These are phyloP conservation scores for Malbranchea zuffiana DNA, from an alignment of 2,329 filamentous ascomycete genomes.

Conservation along the genomic window DNA sequence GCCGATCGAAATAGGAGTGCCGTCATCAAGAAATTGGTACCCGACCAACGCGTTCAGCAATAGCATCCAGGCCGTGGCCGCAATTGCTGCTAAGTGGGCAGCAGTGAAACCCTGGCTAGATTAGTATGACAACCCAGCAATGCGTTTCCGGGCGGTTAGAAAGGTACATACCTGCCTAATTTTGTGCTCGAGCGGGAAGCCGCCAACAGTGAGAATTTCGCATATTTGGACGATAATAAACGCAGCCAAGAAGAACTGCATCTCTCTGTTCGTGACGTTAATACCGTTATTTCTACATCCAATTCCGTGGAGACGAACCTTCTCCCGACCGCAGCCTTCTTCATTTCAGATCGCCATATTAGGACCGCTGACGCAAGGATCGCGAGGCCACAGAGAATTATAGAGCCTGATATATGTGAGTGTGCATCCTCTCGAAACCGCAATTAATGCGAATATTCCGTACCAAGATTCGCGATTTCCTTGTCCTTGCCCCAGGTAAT, in stretches of 20 bases:
- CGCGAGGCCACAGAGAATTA: slow-evolving; percentile 67
- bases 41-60: slow-evolving; percentile 87
- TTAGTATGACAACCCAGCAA: background rate
- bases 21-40: slow-evolving; percentile 88
- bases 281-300: background rate
- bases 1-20: slow-evolving; percentile 70
- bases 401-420: slow-evolving; percentile 53
- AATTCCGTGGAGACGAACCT: slow-evolving; percentile 44
- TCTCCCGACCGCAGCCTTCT: slow-evolving; percentile 86
- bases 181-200: slow-evolving; percentile 61
- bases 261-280: slow-evolving; percentile 55
- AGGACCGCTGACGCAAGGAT: slow-evolving; percentile 58
- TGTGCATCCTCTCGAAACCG: background rate
- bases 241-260: slow-evolving; percentile 82
- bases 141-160: background rate
- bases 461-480: slow-evolving; percentile 73
- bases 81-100: slow-evolving; percentile 80
- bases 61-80: slow-evolving; percentile 79
- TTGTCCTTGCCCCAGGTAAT: slow-evolving; percentile 57
- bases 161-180: slow-evolving; percentile 55
- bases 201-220: slow-evolving; percentile 92
- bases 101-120: slow-evolving; percentile 64
- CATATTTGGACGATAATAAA: slow-evolving; percentile 85
- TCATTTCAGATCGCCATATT: slow-evolving; percentile 70
- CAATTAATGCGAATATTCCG: no score